Percentiles rank a stretch among this genome's conserved stretches.
Conservation (phyloP, 371 early-diverging fungal species). For the Syncephalastrum contaminatum region DNA sequence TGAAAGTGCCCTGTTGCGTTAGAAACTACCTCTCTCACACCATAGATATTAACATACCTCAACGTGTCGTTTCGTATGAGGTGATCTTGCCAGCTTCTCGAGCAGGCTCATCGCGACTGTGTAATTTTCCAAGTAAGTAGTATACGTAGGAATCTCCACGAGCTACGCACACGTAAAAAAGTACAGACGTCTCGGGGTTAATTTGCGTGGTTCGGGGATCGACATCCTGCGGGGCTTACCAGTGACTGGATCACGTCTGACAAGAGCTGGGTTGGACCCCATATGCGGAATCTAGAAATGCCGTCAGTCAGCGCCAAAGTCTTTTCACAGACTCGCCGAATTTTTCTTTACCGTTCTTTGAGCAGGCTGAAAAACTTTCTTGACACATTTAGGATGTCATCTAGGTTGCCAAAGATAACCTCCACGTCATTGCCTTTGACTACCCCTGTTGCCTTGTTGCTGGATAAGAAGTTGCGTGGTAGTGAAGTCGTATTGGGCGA, state of each 20-base stretch:
- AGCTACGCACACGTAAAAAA: conserved; percentile 8
- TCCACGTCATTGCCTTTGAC: conserved; percentile 18
- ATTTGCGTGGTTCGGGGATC: not conserved
- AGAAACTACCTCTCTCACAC: too few relatives aligned
- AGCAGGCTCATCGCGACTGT: conserved; percentile 13
- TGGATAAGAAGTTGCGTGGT: conserved; percentile 15
- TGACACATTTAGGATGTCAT: conserved; percentile 13
- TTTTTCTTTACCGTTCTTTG: conserved; percentile 17
- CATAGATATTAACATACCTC: conserved; percentile 11
- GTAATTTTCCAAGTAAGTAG: conserved; percentile 19
- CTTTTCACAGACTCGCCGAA: too few relatives aligned
- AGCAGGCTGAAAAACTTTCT: conserved; percentile 12
- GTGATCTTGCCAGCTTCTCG: conserved; percentile 16
- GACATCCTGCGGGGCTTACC: conserved; percentile 10
- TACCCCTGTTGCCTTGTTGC: conserved; percentile 9
- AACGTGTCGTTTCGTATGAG: conserved; percentile 12
- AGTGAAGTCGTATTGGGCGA: conserved; percentile 7
- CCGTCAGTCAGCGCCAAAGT: too few relatives aligned
- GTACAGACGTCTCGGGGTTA: not conserved
- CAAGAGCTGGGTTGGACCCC: conserved; percentile 27
- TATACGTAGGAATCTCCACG: conserved; percentile 14
- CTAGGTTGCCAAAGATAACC: conserved; percentile 19
- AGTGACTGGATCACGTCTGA: conserved; percentile 20
- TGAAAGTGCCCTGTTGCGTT: too few relatives aligned
- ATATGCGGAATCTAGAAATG: conserved; percentile 21